Evolutionary conservation across 441 rosid genomes (phyloP).

Genomic region (Eruca vesicaria): DNA sequence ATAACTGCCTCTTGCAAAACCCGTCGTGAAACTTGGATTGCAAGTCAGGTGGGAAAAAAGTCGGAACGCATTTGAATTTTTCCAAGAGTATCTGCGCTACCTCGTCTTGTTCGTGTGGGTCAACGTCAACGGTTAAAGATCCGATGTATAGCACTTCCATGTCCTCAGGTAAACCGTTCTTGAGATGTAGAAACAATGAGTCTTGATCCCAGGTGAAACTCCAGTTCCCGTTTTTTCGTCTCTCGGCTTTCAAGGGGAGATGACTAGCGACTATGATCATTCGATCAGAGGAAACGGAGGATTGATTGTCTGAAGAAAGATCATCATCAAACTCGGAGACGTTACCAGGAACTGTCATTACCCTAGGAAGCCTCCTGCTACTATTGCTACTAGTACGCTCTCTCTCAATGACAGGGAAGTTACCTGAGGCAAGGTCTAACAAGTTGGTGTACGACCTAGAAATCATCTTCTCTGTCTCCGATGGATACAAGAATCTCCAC

Average conservation of each 20-base stretch:
- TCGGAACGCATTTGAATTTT: conserved; percentile 49
- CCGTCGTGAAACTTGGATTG: conserved; percentile 45
- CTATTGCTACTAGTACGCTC: conserved; percentile 18
- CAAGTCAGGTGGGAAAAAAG: conserved; percentile 47
- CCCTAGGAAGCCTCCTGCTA: conserved; percentile 41
- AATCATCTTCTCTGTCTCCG: conserved; percentile 43
- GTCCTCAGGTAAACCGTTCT: conserved; percentile 47
- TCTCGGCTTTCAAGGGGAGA: conserved; percentile 46
- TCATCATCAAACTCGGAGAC: conserved; percentile 44
- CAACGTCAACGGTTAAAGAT: conserved; percentile 42
- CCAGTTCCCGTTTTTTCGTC: conserved; percentile 40
- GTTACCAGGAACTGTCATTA: conserved; percentile 46
- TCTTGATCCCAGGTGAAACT: conserved; percentile 52
- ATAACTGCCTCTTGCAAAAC: conserved; percentile 52
- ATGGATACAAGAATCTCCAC: not conserved
- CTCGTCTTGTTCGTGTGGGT: conserved; percentile 46
- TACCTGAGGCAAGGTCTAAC: conserved; percentile 53
- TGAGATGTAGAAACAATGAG: conserved; percentile 43
- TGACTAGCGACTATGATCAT: conserved; percentile 53
- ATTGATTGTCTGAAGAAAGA: no score
- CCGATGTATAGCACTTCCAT: conserved; percentile 55
- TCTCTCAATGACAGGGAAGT: conserved; percentile 49
- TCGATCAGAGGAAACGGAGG: conserved; percentile 51
- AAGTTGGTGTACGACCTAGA: conserved; percentile 55
- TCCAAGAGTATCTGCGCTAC: conserved; percentile 51